phyloP scores from a whole-genome alignment of 805 yeast species.

The Metschnikowia baotianmanensis region DNA sequence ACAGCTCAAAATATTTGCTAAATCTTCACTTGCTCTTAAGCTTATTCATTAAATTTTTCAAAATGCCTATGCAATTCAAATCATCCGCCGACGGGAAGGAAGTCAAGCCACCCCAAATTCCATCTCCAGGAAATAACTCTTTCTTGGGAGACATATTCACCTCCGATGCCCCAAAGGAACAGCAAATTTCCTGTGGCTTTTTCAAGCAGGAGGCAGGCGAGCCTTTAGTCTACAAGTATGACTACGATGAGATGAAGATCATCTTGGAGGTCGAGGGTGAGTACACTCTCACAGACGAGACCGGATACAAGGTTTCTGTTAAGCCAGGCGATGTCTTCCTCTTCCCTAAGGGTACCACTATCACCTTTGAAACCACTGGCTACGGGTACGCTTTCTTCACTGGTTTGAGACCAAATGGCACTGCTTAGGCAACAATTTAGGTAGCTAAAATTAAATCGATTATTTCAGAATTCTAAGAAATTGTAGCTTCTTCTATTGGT shows the following conservation, averaged over 20 bases:
- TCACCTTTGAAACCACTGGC: constrained; percentile 59
- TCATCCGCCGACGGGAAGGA: constrained; percentile 53
- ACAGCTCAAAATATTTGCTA: constrained; percentile 1
- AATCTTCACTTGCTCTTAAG: constrained; percentile 1
- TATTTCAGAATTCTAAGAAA: too few species aligned
- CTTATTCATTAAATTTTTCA: too few species aligned
- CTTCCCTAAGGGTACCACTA: constrained; percentile 66
- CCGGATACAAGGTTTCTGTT: constrained; percentile 56
- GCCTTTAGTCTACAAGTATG: constrained; percentile 64
- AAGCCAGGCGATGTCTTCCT: constrained; percentile 66
- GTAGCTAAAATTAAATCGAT: too few species aligned
- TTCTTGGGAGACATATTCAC: constrained; percentile 66
- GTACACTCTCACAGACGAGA: constrained; percentile 59
- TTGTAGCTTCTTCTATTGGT: too few species aligned
- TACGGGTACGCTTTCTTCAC: constrained; percentile 63
- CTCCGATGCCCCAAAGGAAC: constrained; percentile 57
- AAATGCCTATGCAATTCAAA: constrained; percentile 55
- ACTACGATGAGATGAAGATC: constrained; percentile 67
- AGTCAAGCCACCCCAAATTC: constrained; percentile 55
- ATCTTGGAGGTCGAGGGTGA: constrained; percentile 67
- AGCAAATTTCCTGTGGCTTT: constrained; percentile 65
- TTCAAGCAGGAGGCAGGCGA: constrained; percentile 68
- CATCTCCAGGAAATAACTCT: constrained; percentile 66
- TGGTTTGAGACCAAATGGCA: constrained; percentile 51
- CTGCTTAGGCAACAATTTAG: too few species aligned